A percentile compares a stretch with the other conserved stretches of the same genome.
phyloP scores from a whole-genome alignment of 805 yeast species.

The Nakazawaea anatomiae region DNA sequence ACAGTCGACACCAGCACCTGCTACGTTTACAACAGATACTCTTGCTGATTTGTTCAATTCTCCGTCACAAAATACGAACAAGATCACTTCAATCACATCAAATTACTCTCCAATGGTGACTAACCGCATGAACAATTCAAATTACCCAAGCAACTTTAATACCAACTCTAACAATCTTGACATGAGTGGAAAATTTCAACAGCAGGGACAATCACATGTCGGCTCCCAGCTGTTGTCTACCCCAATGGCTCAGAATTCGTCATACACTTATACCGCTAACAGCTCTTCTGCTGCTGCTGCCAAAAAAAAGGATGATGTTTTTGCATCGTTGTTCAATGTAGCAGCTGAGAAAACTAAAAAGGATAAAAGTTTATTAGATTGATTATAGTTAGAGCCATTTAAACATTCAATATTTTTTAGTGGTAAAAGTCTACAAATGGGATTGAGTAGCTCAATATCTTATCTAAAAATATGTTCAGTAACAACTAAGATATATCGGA shows the following conservation, averaged over 20 bases:
- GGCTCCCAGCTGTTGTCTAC: too few relatives aligned
- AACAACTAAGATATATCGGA: not conserved
- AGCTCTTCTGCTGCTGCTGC: not conserved
- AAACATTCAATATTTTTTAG: too few relatives aligned
- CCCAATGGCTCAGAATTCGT: not conserved
- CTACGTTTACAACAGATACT: slow-evolving; percentile 17
- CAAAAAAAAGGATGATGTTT: not conserved
- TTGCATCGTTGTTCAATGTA: not conserved
- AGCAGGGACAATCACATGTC: too few relatives aligned
- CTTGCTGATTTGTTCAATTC: slow-evolving; percentile 24
- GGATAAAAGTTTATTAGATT: not conserved
- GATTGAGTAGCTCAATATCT: too few relatives aligned
- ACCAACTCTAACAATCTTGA: not conserved
- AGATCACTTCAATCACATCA: not conserved
- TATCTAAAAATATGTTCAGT: too few relatives aligned
- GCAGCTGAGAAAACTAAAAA: not conserved
- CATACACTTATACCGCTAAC: not conserved
- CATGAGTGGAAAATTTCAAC: too few relatives aligned
- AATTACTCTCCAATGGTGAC: not conserved
- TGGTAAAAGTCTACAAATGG: too few relatives aligned
- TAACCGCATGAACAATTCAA: not conserved
- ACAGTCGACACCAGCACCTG: slow-evolving; percentile 8
- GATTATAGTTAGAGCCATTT: not conserved
- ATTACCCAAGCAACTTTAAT: not conserved
- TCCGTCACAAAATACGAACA: not conserved